phyloP scores from a whole-genome alignment of 2,329 filamentous ascomycete genomes.

The Aureobasidium mangrovei region DNA sequence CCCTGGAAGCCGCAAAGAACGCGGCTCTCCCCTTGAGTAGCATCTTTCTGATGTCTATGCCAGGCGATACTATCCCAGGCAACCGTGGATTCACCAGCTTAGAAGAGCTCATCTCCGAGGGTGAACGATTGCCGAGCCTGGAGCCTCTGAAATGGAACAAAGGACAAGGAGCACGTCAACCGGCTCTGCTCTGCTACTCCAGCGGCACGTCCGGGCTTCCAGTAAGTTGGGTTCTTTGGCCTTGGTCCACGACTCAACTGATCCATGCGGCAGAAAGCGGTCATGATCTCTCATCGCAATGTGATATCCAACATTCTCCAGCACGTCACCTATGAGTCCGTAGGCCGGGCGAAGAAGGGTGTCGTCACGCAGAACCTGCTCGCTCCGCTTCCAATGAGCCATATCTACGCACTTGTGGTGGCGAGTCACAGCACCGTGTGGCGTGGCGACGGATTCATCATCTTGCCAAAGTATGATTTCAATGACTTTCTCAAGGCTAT shows the following conservation, averaged over 20 bases:
- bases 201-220: conserved; percentile 70
- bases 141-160: conserved; percentile 47
- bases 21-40: background rate
- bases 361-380: conserved; percentile 29
- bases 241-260: background rate
- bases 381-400: conserved; percentile 62
- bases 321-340: conserved; percentile 28
- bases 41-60: background rate
- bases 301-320: conserved; percentile 56
- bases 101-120: no score
- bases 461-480: conserved; percentile 64
- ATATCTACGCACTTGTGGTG: conserved; percentile 66
- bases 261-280: conserved; percentile 52
- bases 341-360: conserved; percentile 26
- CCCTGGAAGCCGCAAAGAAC: background rate
- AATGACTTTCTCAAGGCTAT: conserved; percentile 51
- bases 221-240: conserved; percentile 35
- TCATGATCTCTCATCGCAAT: conserved; percentile 67
- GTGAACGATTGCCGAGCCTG: conserved; percentile 31
- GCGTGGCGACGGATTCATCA: conserved; percentile 58
- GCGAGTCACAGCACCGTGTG: conserved; percentile 54
- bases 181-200: conserved; percentile 65
- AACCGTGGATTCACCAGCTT: no score
- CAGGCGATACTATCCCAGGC: background rate
- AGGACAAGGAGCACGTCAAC: conserved; percentile 55